These are phyloP conservation scores for Solanum tarapatanum DNA, from an alignment of 257 asterid genomes.

Conservation along the genomic window DNA sequence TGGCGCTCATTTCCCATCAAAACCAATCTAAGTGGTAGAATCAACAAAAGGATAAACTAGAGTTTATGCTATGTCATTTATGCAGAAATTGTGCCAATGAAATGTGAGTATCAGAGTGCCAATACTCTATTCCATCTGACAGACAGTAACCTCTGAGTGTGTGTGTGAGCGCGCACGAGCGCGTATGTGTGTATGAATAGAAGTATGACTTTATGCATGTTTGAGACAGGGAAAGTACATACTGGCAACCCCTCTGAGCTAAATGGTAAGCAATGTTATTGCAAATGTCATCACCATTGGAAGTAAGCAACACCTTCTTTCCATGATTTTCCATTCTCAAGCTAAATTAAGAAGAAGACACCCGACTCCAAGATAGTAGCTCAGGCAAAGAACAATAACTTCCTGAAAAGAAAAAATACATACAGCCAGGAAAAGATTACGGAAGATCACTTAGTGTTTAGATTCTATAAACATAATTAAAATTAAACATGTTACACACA, in stretches of 20 bases:
- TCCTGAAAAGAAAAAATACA: background rate
- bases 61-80: background rate
- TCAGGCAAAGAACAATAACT: background rate
- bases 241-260: conserved; percentile 86
- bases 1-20: conserved; percentile 68
- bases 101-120: background rate
- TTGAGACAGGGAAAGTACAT: background rate
- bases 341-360: background rate
- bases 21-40: conserved; percentile 38
- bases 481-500: background rate
- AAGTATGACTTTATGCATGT: background rate
- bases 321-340: conserved; percentile 27
- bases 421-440: background rate
- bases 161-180: no score
- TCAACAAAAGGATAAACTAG: background rate
- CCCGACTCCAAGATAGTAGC: background rate
- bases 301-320: conserved; percentile 75
- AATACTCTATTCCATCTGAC: background rate
- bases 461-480: background rate
- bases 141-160: background rate
- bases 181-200: background rate
- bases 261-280: conserved; percentile 54
- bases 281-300: conserved; percentile 69
- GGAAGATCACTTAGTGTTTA: background rate
- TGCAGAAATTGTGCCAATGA: background rate